phyloP scores from a whole-genome alignment of 169 alveolate species.

The Plasmodium falciparum region DNA sequence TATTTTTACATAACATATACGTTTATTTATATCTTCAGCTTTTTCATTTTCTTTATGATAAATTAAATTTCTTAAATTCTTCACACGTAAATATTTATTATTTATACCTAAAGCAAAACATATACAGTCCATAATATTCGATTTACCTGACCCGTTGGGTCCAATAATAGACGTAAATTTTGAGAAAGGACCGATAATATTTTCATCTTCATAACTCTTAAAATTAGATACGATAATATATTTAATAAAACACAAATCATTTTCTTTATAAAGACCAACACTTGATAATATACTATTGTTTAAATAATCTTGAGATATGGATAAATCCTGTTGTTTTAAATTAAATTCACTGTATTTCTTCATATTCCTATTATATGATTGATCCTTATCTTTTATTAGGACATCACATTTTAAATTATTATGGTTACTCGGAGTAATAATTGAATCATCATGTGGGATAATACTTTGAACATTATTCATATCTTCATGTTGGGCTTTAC shows the following conservation, averaged over 20 bases:
- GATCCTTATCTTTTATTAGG: no score
- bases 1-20: conserved; percentile 85
- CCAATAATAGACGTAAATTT: conserved; percentile 94
- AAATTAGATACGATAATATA: conserved; percentile 84
- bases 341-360: no score
- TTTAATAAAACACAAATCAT: conserved; percentile 68
- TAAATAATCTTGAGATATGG: conserved; percentile 27
- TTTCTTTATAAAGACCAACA: conserved; percentile 11
- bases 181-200: conserved; percentile 90
- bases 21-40: conserved; percentile 55
- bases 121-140: conserved; percentile 91
- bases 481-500: no score
- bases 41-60: conserved; percentile 85
- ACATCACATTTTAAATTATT: no score
- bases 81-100: conserved; percentile 88
- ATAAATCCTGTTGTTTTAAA: conserved; percentile 4
- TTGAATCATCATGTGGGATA: no score
- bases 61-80: conserved; percentile 91
- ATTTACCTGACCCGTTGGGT: conserved; percentile 95
- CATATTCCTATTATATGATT: no score
- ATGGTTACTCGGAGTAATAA: no score
- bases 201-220: conserved; percentile 94
- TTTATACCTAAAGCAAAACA: conserved; percentile 91
- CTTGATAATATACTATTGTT: conserved; percentile 10
- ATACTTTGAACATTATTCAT: no score